Conservation (phyloP, 768 basidiomycete genomes). For the Agaricus blazei region DNA sequence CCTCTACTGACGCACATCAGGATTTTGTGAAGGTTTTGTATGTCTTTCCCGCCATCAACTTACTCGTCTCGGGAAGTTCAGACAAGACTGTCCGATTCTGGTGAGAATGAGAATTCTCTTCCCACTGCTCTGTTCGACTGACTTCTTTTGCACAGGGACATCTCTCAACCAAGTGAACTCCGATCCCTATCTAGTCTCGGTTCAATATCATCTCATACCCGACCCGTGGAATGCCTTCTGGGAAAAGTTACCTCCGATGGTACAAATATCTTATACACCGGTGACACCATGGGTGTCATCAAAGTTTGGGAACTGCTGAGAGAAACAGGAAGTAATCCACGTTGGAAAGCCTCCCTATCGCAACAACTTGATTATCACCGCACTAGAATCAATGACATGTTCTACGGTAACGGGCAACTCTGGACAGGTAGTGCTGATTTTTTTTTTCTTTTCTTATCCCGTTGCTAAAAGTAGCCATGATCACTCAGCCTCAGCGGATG, state of each 20-base stretch:
- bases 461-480: not conserved
- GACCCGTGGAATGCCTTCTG: constrained; percentile 80
- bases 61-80: constrained; percentile 84
- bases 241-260: constrained; percentile 43
- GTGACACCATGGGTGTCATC: constrained; percentile 89
- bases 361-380: constrained; percentile 69
- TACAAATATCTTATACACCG: constrained; percentile 64
- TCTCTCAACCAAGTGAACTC: constrained; percentile 38
- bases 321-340: constrained; percentile 27
- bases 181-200: constrained; percentile 49
- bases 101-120: constrained; percentile 50
- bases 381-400: constrained; percentile 76
- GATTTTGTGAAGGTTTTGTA: constrained; percentile 90
- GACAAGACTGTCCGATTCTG: constrained; percentile 88
- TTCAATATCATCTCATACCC: constrained; percentile 77
- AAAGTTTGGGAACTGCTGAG: constrained; percentile 71
- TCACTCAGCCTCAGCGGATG: constrained; percentile 77
- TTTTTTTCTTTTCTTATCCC: not conserved
- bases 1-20: constrained; percentile 70
- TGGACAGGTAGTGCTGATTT: constrained; percentile 69
- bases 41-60: constrained; percentile 55
- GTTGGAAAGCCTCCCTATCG: constrained; percentile 47
- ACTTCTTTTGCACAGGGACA: constrained; percentile 48
- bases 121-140: not conserved
- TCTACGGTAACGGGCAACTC: constrained; percentile 61